These are phyloP conservation scores for Raddia guianensis DNA, from an alignment of 176 grass and related monocot species.

Conservation along the genomic window DNA sequence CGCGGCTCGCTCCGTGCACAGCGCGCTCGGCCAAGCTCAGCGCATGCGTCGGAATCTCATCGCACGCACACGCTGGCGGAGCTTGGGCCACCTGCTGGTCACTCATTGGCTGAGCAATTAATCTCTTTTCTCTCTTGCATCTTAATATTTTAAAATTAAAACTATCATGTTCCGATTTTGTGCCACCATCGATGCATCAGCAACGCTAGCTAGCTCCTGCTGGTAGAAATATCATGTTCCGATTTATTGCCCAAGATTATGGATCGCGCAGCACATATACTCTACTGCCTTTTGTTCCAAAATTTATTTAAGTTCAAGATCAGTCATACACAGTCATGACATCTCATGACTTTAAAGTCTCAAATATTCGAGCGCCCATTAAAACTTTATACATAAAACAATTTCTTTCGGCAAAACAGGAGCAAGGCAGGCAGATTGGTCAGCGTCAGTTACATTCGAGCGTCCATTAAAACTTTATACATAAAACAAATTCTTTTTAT, in stretches of 20 bases:
- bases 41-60: slow-evolving; percentile 26
- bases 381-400: too few relatives aligned
- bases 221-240: neutral
- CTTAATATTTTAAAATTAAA: neutral
- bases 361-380: too few relatives aligned
- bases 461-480: too few relatives aligned
- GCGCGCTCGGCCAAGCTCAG: too few relatives aligned
- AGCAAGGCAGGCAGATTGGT: too few relatives aligned
- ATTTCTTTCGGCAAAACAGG: too few relatives aligned
- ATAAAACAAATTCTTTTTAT: too few relatives aligned
- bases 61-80: neutral
- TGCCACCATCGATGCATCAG: neutral
- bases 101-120: slow-evolving; percentile 17
- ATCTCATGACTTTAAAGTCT: too few relatives aligned
- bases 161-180: too few relatives aligned
- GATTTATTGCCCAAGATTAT: neutral
- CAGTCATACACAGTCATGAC: too few relatives aligned
- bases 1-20: too few relatives aligned
- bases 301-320: neutral
- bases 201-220: neutral
- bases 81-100: slow-evolving; percentile 23
- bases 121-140: slow-evolving; percentile 1
- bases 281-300: neutral
- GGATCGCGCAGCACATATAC: neutral
- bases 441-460: too few relatives aligned